phyloP scores from a whole-genome alignment of 768 basidiomycete genomes.

The Amanita molliuscula region DNA sequence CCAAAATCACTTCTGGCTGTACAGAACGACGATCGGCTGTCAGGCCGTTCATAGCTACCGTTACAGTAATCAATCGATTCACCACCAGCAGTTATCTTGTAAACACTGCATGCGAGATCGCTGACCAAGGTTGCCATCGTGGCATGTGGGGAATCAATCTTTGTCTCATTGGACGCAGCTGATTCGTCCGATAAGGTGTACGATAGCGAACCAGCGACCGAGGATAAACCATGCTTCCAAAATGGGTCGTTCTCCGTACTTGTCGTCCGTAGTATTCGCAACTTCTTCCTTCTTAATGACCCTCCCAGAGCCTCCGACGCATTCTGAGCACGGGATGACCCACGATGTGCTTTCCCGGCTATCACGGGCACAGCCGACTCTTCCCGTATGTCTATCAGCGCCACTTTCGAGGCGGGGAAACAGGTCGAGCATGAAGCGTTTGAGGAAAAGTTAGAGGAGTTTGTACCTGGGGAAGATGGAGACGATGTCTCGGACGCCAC shows the following conservation, averaged over 20 bases:
- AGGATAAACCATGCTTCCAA: constrained; percentile 10
- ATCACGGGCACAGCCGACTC: background rate
- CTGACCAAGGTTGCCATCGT: background rate
- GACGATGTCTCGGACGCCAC: background rate
- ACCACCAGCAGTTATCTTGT: background rate
- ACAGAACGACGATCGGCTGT: constrained; percentile 23
- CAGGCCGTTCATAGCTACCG: constrained; percentile 15
- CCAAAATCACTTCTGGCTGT: constrained; percentile 24
- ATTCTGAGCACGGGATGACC: constrained; percentile 4
- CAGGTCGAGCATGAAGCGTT: background rate
- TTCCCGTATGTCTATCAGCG: constrained; percentile 4
- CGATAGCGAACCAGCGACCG: background rate
- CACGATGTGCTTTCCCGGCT: background rate
- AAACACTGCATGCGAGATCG: background rate
- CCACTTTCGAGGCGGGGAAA: background rate
- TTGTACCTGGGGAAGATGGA: background rate
- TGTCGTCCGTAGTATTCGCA: constrained; percentile 23
- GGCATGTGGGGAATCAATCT: background rate
- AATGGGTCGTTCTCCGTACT: constrained; percentile 27
- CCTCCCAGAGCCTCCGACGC: background rate
- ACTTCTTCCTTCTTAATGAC: constrained; percentile 20
- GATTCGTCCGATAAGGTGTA: constrained; percentile 9
- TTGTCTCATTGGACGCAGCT: background rate
- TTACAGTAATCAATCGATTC: background rate
- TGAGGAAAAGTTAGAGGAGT: background rate